A percentile compares a stretch with the other conserved stretches of the same genome.
phyloP scores from a whole-genome alignment of 371 early-diverging fungal species.

The Mucor indicus region DNA sequence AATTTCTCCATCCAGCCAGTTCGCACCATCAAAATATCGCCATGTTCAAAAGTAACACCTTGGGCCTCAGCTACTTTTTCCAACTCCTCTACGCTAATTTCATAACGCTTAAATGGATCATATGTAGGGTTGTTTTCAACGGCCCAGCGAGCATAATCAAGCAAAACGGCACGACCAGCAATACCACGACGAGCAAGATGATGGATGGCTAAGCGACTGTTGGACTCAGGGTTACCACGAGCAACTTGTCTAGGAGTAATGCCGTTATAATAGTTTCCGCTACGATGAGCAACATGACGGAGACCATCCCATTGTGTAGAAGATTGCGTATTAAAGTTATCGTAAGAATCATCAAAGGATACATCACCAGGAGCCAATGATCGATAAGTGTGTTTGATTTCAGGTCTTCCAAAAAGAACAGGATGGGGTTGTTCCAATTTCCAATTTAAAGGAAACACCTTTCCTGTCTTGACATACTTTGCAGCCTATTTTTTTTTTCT shows the following conservation, averaged over 20 bases:
- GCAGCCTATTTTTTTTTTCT: conserved; percentile 20
- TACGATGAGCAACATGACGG: conserved; percentile 27
- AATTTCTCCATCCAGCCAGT: conserved; percentile 36
- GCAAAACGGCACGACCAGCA: conserved; percentile 40
- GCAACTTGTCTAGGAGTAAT: conserved; percentile 19
- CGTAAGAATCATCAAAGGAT: conserved; percentile 36
- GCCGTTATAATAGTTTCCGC: conserved; percentile 31
- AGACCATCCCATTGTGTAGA: conserved; percentile 48
- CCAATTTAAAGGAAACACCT: conserved; percentile 40
- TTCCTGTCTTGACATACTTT: conserved; percentile 19
- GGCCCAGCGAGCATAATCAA: conserved; percentile 45
- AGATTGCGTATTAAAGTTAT: conserved; percentile 37
- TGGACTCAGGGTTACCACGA: not conserved
- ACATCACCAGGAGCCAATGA: conserved; percentile 9
- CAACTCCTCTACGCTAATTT: conserved; percentile 34
- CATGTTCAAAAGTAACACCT: conserved; percentile 30
- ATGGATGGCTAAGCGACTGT: conserved; percentile 37
- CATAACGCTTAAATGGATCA: conserved; percentile 29
- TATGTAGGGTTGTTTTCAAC: conserved; percentile 17
- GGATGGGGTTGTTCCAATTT: conserved; percentile 26
- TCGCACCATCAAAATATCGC: conserved; percentile 41
- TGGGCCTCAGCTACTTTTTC: conserved; percentile 34
- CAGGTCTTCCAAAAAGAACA: conserved; percentile 26
- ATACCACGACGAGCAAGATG: conserved; percentile 44
- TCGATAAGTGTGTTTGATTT: conserved; percentile 19